Percentiles rank a stretch among this genome's conserved stretches.
Evolutionary conservation across 352 stramenopile genomes (phyloP).

Genomic region (Phytophthora cactorum): DNA sequence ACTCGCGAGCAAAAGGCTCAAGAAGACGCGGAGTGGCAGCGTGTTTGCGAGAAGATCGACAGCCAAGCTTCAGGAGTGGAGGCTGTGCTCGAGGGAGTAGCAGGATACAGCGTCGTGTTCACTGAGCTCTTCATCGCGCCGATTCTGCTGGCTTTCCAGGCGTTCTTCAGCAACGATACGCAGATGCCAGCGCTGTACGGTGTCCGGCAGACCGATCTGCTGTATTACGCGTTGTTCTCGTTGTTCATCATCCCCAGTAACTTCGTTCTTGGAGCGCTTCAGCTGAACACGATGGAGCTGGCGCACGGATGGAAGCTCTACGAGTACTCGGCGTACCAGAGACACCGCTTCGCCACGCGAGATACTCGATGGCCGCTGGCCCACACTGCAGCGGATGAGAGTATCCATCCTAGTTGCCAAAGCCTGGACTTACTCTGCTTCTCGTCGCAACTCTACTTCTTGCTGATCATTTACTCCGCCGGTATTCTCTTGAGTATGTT

Average conservation of each 20-base stretch:
- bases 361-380: constrained; percentile 94
- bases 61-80: constrained; percentile 94
- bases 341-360: constrained; percentile 94
- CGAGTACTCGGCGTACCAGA: constrained; percentile 97
- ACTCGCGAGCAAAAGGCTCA: constrained; percentile 93
- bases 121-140: constrained; percentile 88
- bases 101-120: constrained; percentile 92
- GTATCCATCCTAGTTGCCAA: constrained; percentile 92
- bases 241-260: constrained; percentile 96
- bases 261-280: constrained; percentile 93
- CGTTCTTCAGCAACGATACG: constrained; percentile 90
- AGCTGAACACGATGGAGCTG: constrained; percentile 97
- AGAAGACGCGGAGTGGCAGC: constrained; percentile 92
- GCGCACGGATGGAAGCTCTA: constrained; percentile 97
- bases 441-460: constrained; percentile 94
- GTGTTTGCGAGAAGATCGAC: constrained; percentile 96
- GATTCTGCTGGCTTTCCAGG: constrained; percentile 89
- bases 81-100: constrained; percentile 91
- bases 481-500: constrained; percentile 94
- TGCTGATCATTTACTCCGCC: constrained; percentile 82
- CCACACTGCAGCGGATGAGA: constrained; percentile 86
- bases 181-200: constrained; percentile 93
- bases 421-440: constrained; percentile 96
- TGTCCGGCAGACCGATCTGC: constrained; percentile 93
- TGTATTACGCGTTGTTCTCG: constrained; percentile 96